Base-by-base conservation (phyloP, 495 filamentous ascomycete species). In the Friedmanniomyces endolithicus region DNA sequence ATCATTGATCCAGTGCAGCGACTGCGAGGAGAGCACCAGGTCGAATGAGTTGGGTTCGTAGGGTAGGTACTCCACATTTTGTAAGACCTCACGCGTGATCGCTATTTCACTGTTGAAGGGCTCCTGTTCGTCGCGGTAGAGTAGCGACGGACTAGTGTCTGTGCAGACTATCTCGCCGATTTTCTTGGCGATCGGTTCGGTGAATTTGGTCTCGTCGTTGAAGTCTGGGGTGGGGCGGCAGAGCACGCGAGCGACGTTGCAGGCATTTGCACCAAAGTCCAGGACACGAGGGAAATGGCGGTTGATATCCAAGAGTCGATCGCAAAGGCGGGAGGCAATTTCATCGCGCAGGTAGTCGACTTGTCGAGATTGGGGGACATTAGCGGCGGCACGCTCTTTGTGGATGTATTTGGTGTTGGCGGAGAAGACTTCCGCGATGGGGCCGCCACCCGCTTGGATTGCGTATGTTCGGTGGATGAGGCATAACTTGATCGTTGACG, bases 1-100 rank as follows among this genome's bases (percentile, higher is more conserved):
- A 66, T 99, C 86, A 69, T 99, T 99, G 70, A 95, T 83, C 94
- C 94, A 99, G 70, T 99, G 94, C 66, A 99, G 78, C 31, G 82
- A 87, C 56, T 94, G 72, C 41, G 84, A 90, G 62, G 83, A 88
- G 25, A 99, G 72, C 2, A 95, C 86, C 33, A 92, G 83, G 71
- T 95, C 87, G 70, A 96, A 95, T 19, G 78, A 77, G 60, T 82
- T 75, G n/a, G 83, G 70, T 20, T 74, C 76, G 71, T 87, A 95
- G 0, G 90, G 88, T 1, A 95, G 73, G 56, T 79, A 71, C 56
- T 94, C 86, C 57, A 85, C 75, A 39, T 80, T 70, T 0, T 73
- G 67, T 2, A 94, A 73, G 9, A 90, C 78, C 34, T 86, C 71
- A 8, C 90, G 85, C 16, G 75, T 78, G 49, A 94, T 76, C 51